A percentile compares a stretch with the other conserved stretches of the same genome.
Conservation (phyloP, 202 grass and related monocot genomes). For the Musa balbisiana region DNA sequence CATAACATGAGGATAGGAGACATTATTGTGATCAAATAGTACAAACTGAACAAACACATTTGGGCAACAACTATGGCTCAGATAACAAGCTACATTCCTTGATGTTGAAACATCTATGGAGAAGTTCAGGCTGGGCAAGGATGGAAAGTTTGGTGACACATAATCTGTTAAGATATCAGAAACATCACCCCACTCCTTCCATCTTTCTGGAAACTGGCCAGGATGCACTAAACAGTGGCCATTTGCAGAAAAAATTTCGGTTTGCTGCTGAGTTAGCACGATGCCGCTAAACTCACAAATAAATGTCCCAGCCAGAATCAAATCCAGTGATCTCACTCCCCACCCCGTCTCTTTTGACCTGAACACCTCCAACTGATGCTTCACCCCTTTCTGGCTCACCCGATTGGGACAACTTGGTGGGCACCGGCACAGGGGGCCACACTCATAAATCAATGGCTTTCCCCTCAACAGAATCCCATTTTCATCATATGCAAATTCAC, state of each 20-base stretch:
- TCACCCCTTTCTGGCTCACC: constrained; percentile 68
- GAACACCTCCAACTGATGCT: constrained; percentile 84
- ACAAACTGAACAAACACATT: constrained; percentile 94
- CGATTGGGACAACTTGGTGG: constrained; percentile 68
- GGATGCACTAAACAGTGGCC: constrained; percentile 76
- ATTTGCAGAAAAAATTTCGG: constrained; percentile 46
- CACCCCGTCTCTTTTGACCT: constrained; percentile 59
- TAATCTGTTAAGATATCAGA: constrained; percentile 76
- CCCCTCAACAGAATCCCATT: constrained; percentile 57
- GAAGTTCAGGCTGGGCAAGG: constrained; percentile 47
- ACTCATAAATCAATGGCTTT: constrained; percentile 75
- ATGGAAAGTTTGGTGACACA: constrained; percentile 49
- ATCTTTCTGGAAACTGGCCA: constrained; percentile 66
- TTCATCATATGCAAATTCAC: constrained; percentile 83
- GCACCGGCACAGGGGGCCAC: constrained; percentile 54
- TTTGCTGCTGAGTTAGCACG: constrained; percentile 72
- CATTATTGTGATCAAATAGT: constrained; percentile 85
- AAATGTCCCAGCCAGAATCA: constrained; percentile 81
- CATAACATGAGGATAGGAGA: constrained; percentile 78
- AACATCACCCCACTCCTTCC: constrained; percentile 90
- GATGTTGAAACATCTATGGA: constrained; percentile 78
- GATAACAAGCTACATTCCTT: constrained; percentile 97
- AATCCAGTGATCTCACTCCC: constrained; percentile 79
- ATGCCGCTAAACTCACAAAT: constrained; percentile 90
- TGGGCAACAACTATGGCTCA: constrained; percentile 93